phyloP scores from a whole-genome alignment of 1,284 basidiomycete species.

The Ustilago shanxiensis region DNA sequence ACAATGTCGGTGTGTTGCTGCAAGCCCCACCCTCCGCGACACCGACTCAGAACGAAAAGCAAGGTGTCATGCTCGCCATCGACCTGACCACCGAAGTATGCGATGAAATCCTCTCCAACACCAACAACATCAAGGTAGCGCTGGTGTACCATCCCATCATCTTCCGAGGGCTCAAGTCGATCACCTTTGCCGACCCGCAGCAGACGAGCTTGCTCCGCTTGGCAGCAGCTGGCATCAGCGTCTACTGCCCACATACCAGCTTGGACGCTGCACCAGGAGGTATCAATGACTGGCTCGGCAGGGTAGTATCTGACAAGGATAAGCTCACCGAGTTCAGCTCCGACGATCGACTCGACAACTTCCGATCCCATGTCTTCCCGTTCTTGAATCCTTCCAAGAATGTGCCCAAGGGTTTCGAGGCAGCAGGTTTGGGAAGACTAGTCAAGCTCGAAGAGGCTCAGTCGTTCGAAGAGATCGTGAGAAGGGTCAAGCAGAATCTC shows the following conservation, averaged over 20 bases:
- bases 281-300: slow-evolving; percentile 75
- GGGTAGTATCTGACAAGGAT: slow-evolving; percentile 36
- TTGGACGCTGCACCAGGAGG: slow-evolving; percentile 85
- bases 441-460: slow-evolving; percentile 28
- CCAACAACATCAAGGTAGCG: slow-evolving; percentile 73
- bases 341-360: background rate
- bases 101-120: slow-evolving; percentile 59
- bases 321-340: slow-evolving; percentile 28
- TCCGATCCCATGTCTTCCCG: slow-evolving; percentile 7
- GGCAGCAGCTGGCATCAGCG: slow-evolving; percentile 82
- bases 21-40: slow-evolving; percentile 34
- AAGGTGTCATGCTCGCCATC: slow-evolving; percentile 63
- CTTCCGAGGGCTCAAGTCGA: slow-evolving; percentile 81
- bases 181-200: slow-evolving; percentile 83
- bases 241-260: slow-evolving; percentile 89
- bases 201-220: slow-evolving; percentile 84
- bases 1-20: slow-evolving; percentile 67
- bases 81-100: slow-evolving; percentile 66
- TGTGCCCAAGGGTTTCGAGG: slow-evolving; percentile 29
- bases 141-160: slow-evolving; percentile 83
- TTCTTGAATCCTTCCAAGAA: slow-evolving; percentile 25
- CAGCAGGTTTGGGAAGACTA: slow-evolving; percentile 49
- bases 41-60: slow-evolving; percentile 13
- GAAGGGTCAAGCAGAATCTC: slow-evolving; percentile 50
- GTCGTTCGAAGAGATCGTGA: slow-evolving; percentile 38